These are phyloP conservation scores for Orbilia quercus DNA, from an alignment of 2,329 filamentous ascomycete genomes.

Conservation along the genomic window DNA sequence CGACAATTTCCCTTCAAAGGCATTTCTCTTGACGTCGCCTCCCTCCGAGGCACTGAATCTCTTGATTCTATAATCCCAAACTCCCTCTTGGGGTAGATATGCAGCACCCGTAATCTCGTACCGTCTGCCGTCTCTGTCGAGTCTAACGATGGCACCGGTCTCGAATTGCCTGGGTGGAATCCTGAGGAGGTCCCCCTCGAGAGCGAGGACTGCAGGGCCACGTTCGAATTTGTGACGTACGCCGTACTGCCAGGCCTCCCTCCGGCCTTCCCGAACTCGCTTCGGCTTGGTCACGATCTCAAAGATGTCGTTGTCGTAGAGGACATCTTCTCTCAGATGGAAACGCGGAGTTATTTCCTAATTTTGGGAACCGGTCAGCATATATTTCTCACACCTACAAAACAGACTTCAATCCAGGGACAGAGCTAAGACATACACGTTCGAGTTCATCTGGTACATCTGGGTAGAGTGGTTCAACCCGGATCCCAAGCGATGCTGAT, in stretches of 20 bases:
- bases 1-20: slow-evolving; percentile 29
- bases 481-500: slow-evolving; percentile 41
- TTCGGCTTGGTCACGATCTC: slow-evolving; percentile 41
- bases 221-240: slow-evolving; percentile 36
- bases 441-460: slow-evolving; percentile 33
- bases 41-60: slow-evolving; percentile 25
- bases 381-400: too few relatives aligned
- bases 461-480: slow-evolving; percentile 40
- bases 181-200: slow-evolving; percentile 28
- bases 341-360: slow-evolving; percentile 43
- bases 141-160: slow-evolving; percentile 31
- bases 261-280: slow-evolving; percentile 16
- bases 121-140: slow-evolving; percentile 27
- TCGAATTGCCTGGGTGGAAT: slow-evolving; percentile 32
- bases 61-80: slow-evolving; percentile 49
- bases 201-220: slow-evolving; percentile 3
- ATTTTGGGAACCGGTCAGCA: background rate
- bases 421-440: slow-evolving; percentile 26
- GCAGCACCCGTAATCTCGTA: slow-evolving; percentile 38
- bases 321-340: slow-evolving; percentile 42
- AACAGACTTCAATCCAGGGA: too few relatives aligned
- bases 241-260: slow-evolving; percentile 36
- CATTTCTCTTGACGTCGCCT: slow-evolving; percentile 28
- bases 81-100: slow-evolving; percentile 38
- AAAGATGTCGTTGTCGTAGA: slow-evolving; percentile 49